These are phyloP conservation scores for Eimeria nieschulzi DNA, from an alignment of 169 alveolate species.

Conservation along the genomic window DNA sequence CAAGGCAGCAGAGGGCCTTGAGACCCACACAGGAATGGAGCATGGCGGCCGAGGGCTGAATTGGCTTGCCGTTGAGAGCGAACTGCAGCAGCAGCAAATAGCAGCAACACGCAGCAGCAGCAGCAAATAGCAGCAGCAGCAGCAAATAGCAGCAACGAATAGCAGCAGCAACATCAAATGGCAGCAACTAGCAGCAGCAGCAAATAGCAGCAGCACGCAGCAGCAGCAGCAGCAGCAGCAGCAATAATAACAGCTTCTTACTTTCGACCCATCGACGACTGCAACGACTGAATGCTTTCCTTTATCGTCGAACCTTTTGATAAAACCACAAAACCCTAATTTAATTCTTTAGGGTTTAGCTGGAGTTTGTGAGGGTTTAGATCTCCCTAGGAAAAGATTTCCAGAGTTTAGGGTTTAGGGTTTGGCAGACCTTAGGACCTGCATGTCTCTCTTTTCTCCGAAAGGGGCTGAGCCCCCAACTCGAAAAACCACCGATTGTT, in stretches of 20 bases:
- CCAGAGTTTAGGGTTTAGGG: conserved; percentile 21
- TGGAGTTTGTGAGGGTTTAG: background rate
- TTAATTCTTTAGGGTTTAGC: background rate
- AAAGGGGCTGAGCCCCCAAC: background rate
- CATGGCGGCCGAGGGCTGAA: background rate
- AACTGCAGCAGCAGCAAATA: background rate
- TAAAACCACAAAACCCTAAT: background rate
- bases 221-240: conserved; percentile 1
- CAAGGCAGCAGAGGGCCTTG: background rate
- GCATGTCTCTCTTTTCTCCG: conserved; percentile 8
- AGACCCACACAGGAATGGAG: background rate
- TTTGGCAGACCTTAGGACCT: conserved; percentile 6
- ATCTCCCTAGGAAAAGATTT: background rate
- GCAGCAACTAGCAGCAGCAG: no score
- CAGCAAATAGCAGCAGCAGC: background rate
- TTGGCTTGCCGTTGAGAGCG: background rate
- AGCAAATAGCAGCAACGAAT: no score
- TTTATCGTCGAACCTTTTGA: conserved; percentile 4
- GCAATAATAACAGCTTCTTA: background rate
- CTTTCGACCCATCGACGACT: conserved; percentile 4
- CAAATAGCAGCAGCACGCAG: no score
- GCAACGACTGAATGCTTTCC: conserved; percentile 16
- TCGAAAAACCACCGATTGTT: conserved; percentile 11
- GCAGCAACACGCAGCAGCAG: background rate
- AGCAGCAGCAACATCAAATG: no score